These are phyloP conservation scores for Carex pumila DNA, from an alignment of 176 grass and related monocot species.

Conservation along the genomic window DNA sequence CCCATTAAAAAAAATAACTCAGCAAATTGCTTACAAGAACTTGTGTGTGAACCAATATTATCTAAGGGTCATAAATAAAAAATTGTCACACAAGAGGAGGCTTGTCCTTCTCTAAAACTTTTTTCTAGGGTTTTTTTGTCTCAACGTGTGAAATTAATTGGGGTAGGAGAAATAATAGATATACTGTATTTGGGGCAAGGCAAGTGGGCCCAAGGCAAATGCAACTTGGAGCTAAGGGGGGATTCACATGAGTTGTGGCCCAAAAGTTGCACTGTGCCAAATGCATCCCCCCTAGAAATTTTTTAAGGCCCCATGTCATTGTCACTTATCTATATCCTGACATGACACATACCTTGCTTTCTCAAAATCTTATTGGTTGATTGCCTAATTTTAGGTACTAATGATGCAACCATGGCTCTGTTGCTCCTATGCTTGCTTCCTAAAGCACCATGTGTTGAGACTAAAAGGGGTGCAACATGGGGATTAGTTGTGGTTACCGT, in stretches of 20 bases:
- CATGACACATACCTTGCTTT: neutral
- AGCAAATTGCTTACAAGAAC: neutral
- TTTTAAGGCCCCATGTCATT: neutral
- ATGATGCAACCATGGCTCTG: neutral
- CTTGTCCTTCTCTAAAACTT: neutral
- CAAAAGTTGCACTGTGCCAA: slow-evolving; percentile 14
- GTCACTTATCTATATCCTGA: neutral
- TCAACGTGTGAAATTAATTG: slow-evolving; percentile 11
- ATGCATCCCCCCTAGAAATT: slow-evolving; percentile 18
- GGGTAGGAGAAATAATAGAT: neutral
- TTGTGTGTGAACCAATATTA: neutral
- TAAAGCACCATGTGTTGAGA: neutral
- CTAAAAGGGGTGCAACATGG: slow-evolving; percentile 6
- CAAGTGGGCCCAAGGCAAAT: neutral
- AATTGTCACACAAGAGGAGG: neutral
- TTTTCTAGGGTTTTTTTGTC: neutral
- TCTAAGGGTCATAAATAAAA: neutral
- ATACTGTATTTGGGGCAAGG: neutral
- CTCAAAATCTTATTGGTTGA: neutral
- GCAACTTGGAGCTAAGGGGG: slow-evolving; percentile 27
- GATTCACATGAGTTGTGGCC: slow-evolving; percentile 31
- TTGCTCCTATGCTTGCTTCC: neutral
- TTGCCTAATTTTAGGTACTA: neutral
- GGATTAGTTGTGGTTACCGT: neutral
- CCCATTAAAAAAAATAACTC: neutral